phyloP scores from a whole-genome alignment of 257 asterid species.

The Nicotiana sylvestris region DNA sequence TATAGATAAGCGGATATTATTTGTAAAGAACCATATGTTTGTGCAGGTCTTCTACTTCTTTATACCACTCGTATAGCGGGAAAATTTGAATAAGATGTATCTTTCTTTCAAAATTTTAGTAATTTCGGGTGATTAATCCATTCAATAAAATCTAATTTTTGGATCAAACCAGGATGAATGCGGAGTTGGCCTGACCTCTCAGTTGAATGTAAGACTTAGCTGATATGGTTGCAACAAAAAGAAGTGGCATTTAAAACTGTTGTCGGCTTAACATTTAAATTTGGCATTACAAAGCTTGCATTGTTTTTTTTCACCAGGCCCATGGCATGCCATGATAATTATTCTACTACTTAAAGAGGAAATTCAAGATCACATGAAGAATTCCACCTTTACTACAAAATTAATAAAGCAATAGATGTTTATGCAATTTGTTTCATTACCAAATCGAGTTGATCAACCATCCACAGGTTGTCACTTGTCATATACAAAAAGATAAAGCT shows the following conservation, averaged over 20 bases:
- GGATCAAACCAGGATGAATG: neutral
- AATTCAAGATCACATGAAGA: slow-evolving; percentile 6
- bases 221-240: neutral
- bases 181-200: neutral
- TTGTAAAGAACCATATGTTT: neutral
- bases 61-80: neutral
- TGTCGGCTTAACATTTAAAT: neutral
- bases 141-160: neutral
- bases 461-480: neutral
- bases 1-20: neutral
- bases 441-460: neutral
- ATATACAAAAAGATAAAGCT: neutral
- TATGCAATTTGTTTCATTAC: neutral
- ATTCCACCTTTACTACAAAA: neutral
- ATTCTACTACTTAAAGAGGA: neutral
- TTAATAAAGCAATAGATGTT: slow-evolving; percentile 1
- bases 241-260: neutral
- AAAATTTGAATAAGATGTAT: neutral
- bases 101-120: neutral
- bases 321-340: neutral
- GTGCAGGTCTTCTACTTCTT: neutral
- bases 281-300: neutral
- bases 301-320: neutral
- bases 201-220: neutral
- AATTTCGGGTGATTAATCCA: neutral